A percentile compares a stretch with the other conserved stretches of the same genome.
Evolutionary conservation across 768 basidiomycete genomes (phyloP).

Genomic region (Lanmaoa pseudosensibilis): DNA sequence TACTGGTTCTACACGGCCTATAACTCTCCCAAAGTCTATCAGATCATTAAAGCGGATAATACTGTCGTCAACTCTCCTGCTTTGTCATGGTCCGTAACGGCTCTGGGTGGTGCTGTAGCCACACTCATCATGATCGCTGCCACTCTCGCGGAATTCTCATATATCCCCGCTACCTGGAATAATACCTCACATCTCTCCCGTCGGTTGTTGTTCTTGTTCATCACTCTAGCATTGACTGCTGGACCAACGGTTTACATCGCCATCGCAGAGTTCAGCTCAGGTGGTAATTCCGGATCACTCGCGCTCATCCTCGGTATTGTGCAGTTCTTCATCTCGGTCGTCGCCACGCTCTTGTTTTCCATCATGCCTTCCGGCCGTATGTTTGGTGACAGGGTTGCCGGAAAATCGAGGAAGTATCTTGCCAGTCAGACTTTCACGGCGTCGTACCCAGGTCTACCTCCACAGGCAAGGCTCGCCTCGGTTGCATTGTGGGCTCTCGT

Average conservation of each 20-base stretch:
- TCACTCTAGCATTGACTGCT: conserved; percentile 87
- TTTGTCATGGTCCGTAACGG: conserved; percentile 90
- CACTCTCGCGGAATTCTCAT: conserved; percentile 92
- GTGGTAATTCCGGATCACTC: conserved; percentile 62
- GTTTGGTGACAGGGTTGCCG: conserved; percentile 97
- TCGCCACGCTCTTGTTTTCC: conserved; percentile 83
- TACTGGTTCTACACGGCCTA: conserved; percentile 97
- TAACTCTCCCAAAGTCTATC: conserved; percentile 88
- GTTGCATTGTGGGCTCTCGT: conserved; percentile 85
- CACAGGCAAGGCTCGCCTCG: conserved; percentile 71
- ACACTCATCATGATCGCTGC: conserved; percentile 95
- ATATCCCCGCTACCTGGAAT: conserved; percentile 98
- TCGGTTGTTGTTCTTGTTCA: conserved; percentile 82
- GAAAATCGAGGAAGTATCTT: conserved; percentile 94
- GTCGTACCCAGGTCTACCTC: conserved; percentile 74
- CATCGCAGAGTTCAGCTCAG: conserved; percentile 65
- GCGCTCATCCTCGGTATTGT: conserved; percentile 93
- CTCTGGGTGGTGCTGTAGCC: conserved; percentile 94
- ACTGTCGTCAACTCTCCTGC: conserved; percentile 62
- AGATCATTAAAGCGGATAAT: conserved; percentile 33
- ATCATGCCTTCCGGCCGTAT: conserved; percentile 95
- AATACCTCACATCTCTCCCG: conserved; percentile 96
- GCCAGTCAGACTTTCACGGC: conserved; percentile 99
- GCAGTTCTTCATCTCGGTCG: conserved; percentile 91
- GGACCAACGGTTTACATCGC: conserved; percentile 96